Evolutionary conservation across 108 stramenopile species (phyloP).

Genomic region (Licmophora abbreviata): DNA sequence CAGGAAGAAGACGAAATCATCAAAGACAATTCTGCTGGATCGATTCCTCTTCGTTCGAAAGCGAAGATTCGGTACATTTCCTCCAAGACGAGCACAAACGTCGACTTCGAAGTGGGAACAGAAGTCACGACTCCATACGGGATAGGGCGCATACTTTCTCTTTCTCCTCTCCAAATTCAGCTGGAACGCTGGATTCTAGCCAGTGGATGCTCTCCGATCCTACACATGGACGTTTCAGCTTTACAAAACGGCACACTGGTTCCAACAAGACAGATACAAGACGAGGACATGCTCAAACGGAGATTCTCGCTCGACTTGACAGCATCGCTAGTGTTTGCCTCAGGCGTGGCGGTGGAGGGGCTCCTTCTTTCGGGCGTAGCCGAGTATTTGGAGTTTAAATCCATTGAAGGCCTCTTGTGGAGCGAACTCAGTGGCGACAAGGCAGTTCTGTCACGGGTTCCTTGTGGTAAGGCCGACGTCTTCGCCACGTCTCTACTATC

Average conservation of each 20-base stretch:
- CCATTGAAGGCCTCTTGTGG: slow-evolving; percentile 58
- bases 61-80: no score
- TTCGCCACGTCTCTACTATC: slow-evolving; percentile 71
- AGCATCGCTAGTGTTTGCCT: slow-evolving; percentile 50
- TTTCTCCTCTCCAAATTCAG: no score
- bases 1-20: no score
- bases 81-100: no score
- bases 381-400: slow-evolving; percentile 86
- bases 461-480: slow-evolving; percentile 83
- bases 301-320: slow-evolving; percentile 61
- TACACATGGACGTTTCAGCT: neutral
- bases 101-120: no score
- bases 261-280: neutral
- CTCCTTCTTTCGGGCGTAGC: slow-evolving; percentile 74
- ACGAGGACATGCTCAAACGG: slow-evolving; percentile 3
- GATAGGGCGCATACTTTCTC: no score
- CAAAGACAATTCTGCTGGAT: no score
- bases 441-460: slow-evolving; percentile 44
- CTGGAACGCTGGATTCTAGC: neutral
- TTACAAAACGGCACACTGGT: neutral
- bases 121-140: no score
- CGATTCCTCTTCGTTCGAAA: no score
- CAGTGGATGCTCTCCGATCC: neutral
- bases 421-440: slow-evolving; percentile 12
- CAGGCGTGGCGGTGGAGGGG: slow-evolving; percentile 67